Evolutionary conservation across 1,284 basidiomycete species (phyloP).

Genomic region (Sanguinoderma infundibulare): DNA sequence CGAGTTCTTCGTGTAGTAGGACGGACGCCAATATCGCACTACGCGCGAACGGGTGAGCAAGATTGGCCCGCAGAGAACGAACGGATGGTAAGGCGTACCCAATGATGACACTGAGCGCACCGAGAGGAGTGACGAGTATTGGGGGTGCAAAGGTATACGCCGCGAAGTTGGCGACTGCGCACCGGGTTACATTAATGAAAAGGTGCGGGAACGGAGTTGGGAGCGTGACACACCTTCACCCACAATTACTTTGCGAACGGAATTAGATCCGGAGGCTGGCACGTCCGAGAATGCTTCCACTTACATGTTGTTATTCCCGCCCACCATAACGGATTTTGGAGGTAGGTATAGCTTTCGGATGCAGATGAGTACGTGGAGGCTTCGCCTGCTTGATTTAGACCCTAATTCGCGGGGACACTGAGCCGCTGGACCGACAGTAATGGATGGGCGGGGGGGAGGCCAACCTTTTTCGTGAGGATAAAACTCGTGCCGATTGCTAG

Average conservation of each 20-base stretch:
- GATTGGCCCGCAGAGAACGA: not conserved
- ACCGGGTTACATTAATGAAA: not conserved
- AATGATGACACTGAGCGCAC: slow-evolving; percentile 96
- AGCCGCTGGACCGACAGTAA: slow-evolving; percentile 1
- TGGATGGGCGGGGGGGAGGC: slow-evolving; percentile 10
- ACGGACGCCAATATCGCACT: slow-evolving; percentile 94
- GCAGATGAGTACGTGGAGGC: slow-evolving; percentile 58
- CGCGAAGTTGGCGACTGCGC: slow-evolving; percentile 94
- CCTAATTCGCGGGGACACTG: slow-evolving; percentile 49
- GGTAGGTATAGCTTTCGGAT: slow-evolving; percentile 84
- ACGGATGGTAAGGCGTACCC: slow-evolving; percentile 64
- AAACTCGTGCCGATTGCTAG: slow-evolving; percentile 90
- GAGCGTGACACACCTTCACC: slow-evolving; percentile 74
- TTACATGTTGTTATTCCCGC: slow-evolving; percentile 91
- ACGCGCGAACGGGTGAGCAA: slow-evolving; percentile 17
- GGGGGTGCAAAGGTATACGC: slow-evolving; percentile 98
- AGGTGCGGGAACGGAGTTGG: not conserved
- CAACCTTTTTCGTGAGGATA: slow-evolving; percentile 96
- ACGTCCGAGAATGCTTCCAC: slow-evolving; percentile 39
- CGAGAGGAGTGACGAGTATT: slow-evolving; percentile 95
- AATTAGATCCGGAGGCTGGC: slow-evolving; percentile 8
- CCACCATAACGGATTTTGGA: slow-evolving; percentile 98
- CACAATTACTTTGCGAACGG: slow-evolving; percentile 69
- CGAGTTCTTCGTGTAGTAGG: slow-evolving; percentile 92
- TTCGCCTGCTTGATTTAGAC: slow-evolving; percentile 79